Base-by-base conservation (phyloP, 2,329 filamentous ascomycete species). In the Aspergillus glaucus region DNA sequence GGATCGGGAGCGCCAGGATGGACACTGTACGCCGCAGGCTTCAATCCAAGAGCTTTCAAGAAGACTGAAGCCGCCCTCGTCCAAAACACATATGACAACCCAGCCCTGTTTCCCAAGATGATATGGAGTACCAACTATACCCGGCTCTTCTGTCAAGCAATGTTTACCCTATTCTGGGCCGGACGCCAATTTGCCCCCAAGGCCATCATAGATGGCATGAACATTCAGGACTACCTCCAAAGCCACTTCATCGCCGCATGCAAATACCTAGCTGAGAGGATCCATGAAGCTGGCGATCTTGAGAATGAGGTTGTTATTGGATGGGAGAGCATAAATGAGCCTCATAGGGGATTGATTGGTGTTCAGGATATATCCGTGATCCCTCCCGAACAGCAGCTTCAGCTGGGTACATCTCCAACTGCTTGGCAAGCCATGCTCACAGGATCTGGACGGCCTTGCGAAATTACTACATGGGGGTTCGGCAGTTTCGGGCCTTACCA, bases 91-190 rank as follows among this genome's bases (percentile, higher is more conserved):
- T 96, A 88, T 64, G 84, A 88, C 8, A 80, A 95, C 17, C 89
- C 91, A 7, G 84, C 84, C 22, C 79, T 85, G 1, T 98, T 92
- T 57, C 93, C 93, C 21, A 97, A 96, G 73, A 98, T 98, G 94
- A 92, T 97, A 50, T 98, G 93, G 93, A 90, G 92, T 14, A 97
- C 94, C 45, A 98, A 98, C 66, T 98, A 98, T 69, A 87, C 83
- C 53, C 82, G 93, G 21, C 76, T 97, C 44, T 91, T 86, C 2
- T 87, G 86, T 44, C 88, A 91, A 56, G 91, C 89, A 42, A 89
- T 97, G 58, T 97, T 96, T 66, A 95, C 92, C 0, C 73, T 97
- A 45, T 98, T 95, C 73, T 98, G 94, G 67, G 91, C 80, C 7
- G 93, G 93, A 32, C 82, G 78, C 54, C 88, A 94, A 61, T 97